Evolutionary conservation across 306 rosid species (phyloP), one percentile per base, ranked within the genome.

Genomic region (Begonia masoniana): DNA sequence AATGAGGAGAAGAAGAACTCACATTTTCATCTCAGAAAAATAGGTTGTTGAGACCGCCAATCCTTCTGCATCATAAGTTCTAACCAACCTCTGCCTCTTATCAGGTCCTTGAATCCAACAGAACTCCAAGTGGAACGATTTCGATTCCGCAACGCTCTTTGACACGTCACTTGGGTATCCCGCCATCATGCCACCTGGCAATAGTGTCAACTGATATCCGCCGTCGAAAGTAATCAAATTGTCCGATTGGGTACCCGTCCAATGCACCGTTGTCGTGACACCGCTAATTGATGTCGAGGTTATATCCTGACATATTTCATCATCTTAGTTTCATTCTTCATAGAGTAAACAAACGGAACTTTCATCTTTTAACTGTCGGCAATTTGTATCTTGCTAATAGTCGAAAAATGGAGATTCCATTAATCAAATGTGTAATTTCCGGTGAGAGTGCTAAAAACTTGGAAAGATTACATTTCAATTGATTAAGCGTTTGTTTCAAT

Each of bases 151-250:
- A 15, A 91, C 94, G 52, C 85, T 78, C 59, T 79, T 91, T 24
- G 94, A 69, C 43, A 91, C 73, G 59, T 91, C 94, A 58, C 74
- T 73, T 1, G 99, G 99, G 52, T 82, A 77, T 47, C 99, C 96
- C 92, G 86, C 68, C 71, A 85, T 85, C 86, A 91, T 81, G 58
- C 96, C 99, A 12, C 99, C 92, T 0, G 99, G 99, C 79, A 91
- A 73, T 36, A 91, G 65, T 10, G 79, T 79, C 45, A 81, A 63
- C 73, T 81, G 92, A 72, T 86, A 91, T 9, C 99, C 94, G 5
- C 86, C 81, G 56, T 83, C 78, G 52, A 83, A 91, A 9, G 69
- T 70, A 41, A 91, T 74, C 70, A 79, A 39, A 64, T 77, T 77
- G 50, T 71, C 78, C 13, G 79, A 75, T 68, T 71, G 68, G 66